These are phyloP conservation scores for Oenanthe sinensis DNA, from an alignment of 129 eudicot species.

Conservation along the genomic window DNA sequence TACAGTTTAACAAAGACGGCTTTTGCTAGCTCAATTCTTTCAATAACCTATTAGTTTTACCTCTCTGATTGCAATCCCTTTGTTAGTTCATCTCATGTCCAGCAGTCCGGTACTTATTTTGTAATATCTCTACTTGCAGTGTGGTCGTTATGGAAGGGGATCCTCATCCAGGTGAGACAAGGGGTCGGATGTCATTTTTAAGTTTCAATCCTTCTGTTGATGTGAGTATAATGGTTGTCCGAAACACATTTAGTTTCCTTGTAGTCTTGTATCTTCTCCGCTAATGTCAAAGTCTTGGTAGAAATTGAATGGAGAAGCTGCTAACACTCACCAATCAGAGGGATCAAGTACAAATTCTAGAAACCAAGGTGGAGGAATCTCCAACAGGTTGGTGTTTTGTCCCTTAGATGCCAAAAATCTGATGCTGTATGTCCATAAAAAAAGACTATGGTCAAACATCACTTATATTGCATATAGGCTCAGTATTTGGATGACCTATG, in stretches of 20 bases:
- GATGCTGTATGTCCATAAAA: not conserved
- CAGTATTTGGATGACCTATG: not conserved
- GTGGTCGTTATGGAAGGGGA: conserved; percentile 89
- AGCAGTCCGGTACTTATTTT: not conserved
- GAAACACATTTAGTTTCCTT: not conserved
- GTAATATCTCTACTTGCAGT: conserved; percentile 38
- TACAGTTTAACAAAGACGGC: not conserved
- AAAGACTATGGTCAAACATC: not conserved
- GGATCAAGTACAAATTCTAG: conserved; percentile 47
- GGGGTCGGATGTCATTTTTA: conserved; percentile 89
- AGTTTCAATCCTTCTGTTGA: conserved; percentile 80
- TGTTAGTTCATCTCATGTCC: not conserved
- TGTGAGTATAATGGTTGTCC: conserved; percentile 51
- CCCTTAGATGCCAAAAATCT: not conserved
- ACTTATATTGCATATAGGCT: not conserved
- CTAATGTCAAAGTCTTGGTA: conserved; percentile 27
- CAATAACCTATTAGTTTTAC: not conserved
- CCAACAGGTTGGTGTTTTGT: conserved; percentile 32
- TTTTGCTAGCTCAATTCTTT: not conserved
- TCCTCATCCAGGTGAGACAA: conserved; percentile 71
- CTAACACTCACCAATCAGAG: conserved; percentile 34
- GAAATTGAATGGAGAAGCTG: conserved; percentile 62
- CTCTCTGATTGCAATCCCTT: not conserved
- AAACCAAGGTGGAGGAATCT: conserved; percentile 32
- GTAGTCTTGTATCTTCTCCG: conserved; percentile 13